Evolutionary conservation across 768 basidiomycete species (phyloP), one percentile per base, ranked within the genome.

Genomic region (Podaxis rugospora): DNA sequence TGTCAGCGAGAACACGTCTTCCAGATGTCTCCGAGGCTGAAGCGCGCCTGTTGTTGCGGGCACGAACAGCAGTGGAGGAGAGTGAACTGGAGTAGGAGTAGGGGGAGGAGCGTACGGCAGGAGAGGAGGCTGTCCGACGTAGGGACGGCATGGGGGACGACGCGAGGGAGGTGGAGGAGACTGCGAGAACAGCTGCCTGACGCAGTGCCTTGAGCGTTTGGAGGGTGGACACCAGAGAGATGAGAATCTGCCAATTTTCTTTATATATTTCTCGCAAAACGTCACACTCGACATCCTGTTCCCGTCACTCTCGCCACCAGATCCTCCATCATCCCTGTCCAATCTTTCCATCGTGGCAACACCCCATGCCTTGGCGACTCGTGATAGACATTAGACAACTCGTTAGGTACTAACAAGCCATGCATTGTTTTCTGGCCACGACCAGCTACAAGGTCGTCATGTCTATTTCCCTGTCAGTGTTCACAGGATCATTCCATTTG

Each of bases 1-100:
- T 88, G 77, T 93, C 91, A 36, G 89, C 90, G 63, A 93, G 80
- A 66, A 93, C 89, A 66, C 89, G 81, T 69, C 91, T 81, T 64
- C 72, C 77, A 65, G 70, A 72, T 37, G 82, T 83, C 69, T 89
- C 86, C 66, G 89, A 89, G 63, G 83, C 87, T 21, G 86, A 85
- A 11, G 88, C 82, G 62, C 90, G 85, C 68, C 88, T 82, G 60
- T 82, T 74, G 44, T 83, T 74, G 60, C 78, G 74, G 23, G 75
- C 74, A 35, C 77, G 72, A 55, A 68, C 72, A 59, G 68, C 62
- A n/a, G 63, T 52, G 61, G 72, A 66, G 42, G 63, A 65, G 51
- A 61, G 63, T 50, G 74, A 64, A 62, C 73, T 76, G 53, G 76
- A 79, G 60, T 77, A 72, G 32, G 76, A 81, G 71, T 92, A 92